Conservation (phyloP, 352 stramenopile species). For the Phytophthora macrochlamydospora region DNA sequence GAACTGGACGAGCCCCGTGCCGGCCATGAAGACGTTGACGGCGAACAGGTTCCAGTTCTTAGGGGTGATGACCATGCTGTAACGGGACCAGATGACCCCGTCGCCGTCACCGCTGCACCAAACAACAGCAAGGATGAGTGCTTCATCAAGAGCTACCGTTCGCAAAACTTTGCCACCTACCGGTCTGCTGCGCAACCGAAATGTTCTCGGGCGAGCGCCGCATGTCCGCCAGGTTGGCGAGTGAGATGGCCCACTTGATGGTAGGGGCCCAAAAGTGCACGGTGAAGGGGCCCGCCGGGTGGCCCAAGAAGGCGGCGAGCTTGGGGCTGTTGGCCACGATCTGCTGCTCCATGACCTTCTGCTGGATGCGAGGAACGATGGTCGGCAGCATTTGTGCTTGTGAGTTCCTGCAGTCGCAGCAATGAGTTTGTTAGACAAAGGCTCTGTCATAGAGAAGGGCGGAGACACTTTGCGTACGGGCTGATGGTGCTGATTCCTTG, state of each 20-base stretch:
- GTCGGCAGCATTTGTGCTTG: constrained; percentile 53
- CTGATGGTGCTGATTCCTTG: neutral
- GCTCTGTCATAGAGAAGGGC: neutral
- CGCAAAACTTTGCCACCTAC: constrained; percentile 3
- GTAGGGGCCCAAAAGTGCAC: constrained; percentile 90
- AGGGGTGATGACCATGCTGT: constrained; percentile 88
- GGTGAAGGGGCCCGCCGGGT: constrained; percentile 89
- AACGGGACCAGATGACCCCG: constrained; percentile 90
- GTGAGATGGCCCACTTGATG: constrained; percentile 89
- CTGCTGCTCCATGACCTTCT: constrained; percentile 67
- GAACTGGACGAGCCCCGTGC: constrained; percentile 67
- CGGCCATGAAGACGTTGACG: constrained; percentile 91
- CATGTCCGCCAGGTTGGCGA: constrained; percentile 90
- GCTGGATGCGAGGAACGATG: constrained; percentile 70
- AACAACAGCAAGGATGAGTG: neutral
- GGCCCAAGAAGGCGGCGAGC: constrained; percentile 60
- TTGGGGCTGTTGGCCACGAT: constrained; percentile 69
- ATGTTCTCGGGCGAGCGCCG: constrained; percentile 76
- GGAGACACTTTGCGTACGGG: neutral
- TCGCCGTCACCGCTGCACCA: constrained; percentile 57
- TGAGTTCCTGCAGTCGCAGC: neutral
- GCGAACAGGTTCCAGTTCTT: constrained; percentile 93
- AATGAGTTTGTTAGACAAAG: neutral
- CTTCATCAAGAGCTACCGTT: neutral
- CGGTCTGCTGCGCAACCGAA: constrained; percentile 79